Percentiles rank a stretch among this genome's conserved stretches.
Conservation (phyloP, 192 early-diverging fungal species). For the Podila horticola region DNA sequence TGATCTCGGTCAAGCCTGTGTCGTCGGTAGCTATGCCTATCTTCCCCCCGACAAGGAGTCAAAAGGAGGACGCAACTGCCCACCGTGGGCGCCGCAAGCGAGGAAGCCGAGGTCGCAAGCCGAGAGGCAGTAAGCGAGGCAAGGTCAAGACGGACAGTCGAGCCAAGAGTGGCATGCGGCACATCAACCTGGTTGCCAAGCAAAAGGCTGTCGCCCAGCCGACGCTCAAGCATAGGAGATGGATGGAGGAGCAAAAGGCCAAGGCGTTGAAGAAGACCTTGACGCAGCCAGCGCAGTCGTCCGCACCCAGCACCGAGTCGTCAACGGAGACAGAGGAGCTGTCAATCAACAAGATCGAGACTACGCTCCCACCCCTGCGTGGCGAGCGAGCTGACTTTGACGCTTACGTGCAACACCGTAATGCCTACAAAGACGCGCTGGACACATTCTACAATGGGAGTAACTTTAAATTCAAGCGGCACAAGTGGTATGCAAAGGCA, state of each 20-base stretch:
- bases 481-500: not conserved
- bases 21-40: slow-evolving; percentile 2
- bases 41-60: slow-evolving; percentile 16
- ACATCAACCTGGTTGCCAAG: slow-evolving; percentile 20
- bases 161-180: not conserved
- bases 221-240: slow-evolving; percentile 7
- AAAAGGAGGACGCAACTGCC: slow-evolving; percentile 12
- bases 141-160: slow-evolving; percentile 13
- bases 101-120: no score
- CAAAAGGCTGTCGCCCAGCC: slow-evolving; percentile 18
- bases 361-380: not conserved
- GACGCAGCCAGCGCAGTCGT: not conserved
- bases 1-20: slow-evolving; percentile 12
- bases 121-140: slow-evolving; percentile 9
- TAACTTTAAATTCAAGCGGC: not conserved
- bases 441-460: not conserved
- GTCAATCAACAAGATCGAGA: slow-evolving; percentile 4
- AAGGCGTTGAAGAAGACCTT: not conserved
- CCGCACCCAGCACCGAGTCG: not conserved
- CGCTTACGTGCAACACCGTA: not conserved
- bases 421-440: not conserved
- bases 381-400: not conserved
- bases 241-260: slow-evolving; percentile 9
- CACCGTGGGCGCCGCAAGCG: slow-evolving; percentile 6
- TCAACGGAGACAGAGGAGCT: not conserved